Percentiles rank a stretch among this genome's conserved stretches.
Evolutionary conservation across 2,329 filamentous ascomycete species (phyloP).

Genomic region (Pseudofabraea citricarpa): DNA sequence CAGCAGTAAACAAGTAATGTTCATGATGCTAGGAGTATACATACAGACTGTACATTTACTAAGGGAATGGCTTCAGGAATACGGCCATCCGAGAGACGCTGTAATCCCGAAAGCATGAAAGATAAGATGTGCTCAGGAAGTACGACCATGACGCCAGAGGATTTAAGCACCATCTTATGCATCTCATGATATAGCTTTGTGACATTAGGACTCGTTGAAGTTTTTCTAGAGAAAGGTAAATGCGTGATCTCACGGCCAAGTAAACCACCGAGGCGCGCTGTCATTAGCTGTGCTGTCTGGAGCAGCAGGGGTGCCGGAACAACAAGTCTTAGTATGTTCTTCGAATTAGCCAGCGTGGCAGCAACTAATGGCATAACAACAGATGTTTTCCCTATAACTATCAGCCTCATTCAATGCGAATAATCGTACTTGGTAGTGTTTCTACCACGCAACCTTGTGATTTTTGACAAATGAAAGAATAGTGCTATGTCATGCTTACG

Average conservation of each 20-base stretch:
- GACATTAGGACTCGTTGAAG: slow-evolving; percentile 25
- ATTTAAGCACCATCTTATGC: slow-evolving; percentile 30
- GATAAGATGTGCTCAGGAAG: slow-evolving; percentile 51
- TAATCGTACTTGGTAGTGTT: too few relatives aligned
- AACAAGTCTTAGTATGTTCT: slow-evolving; percentile 35
- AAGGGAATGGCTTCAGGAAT: slow-evolving; percentile 34
- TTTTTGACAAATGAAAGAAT: too few relatives aligned
- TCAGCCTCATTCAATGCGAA: too few relatives aligned
- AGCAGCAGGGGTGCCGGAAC: slow-evolving; percentile 39
- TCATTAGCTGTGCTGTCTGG: slow-evolving; percentile 40
- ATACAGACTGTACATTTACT: slow-evolving; percentile 41
- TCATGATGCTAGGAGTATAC: too few relatives aligned
- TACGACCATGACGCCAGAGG: slow-evolving; percentile 39
- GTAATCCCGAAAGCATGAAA: slow-evolving; percentile 44
- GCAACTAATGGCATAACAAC: slow-evolving; percentile 50
- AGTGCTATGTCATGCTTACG: too few relatives aligned
- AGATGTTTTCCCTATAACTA: slow-evolving; percentile 47
- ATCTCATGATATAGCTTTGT: slow-evolving; percentile 32
- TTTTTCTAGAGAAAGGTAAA: slow-evolving; percentile 41
- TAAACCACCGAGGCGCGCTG: slow-evolving; percentile 37
- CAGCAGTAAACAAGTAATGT: too few relatives aligned
- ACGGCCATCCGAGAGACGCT: slow-evolving; percentile 37
- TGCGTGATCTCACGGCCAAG: slow-evolving; percentile 38
- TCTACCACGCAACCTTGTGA: too few relatives aligned
- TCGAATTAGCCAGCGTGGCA: slow-evolving; percentile 38